Evolutionary conservation across 768 basidiomycete species (phyloP).

Genomic region (Suillus bovinus): DNA sequence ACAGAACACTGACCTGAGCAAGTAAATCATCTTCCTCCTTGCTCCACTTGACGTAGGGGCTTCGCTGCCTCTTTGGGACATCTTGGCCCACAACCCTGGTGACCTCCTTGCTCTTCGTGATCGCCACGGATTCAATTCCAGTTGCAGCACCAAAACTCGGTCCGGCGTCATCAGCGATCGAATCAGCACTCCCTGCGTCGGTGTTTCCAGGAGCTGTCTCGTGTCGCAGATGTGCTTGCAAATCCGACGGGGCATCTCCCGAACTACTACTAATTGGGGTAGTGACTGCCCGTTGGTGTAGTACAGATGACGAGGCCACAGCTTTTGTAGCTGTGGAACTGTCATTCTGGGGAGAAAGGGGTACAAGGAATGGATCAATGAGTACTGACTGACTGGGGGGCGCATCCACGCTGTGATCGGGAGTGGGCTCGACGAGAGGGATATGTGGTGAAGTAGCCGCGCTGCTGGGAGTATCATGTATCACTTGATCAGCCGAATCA

Average conservation of each 20-base stretch:
- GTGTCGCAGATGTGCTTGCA: constrained; percentile 6
- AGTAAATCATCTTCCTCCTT: constrained; percentile 44
- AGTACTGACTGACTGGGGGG: not conserved
- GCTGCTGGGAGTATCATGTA: not conserved
- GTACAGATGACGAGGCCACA: not conserved
- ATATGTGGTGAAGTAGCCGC: not conserved
- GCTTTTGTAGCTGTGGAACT: not conserved
- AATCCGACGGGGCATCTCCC: constrained; percentile 10
- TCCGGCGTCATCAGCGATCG: constrained; percentile 2
- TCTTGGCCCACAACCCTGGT: constrained; percentile 33
- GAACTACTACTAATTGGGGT: constrained; percentile 6
- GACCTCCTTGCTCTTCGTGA: constrained; percentile 23
- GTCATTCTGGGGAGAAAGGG: not conserved
- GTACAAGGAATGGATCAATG: not conserved
- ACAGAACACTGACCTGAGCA: constrained; percentile 31
- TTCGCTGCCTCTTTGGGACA: constrained; percentile 35
- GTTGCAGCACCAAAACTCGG: not conserved
- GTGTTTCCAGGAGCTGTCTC: constrained; percentile 12
- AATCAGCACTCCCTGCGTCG: constrained; percentile 1
- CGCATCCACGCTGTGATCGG: not conserved
- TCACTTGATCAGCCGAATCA: not conserved
- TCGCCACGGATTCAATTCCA: constrained; percentile 2
- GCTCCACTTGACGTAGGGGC: constrained; percentile 44
- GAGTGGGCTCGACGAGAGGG: not conserved
- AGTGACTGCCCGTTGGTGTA: not conserved